Evolutionary conservation across 495 filamentous ascomycete species (phyloP), one percentile per base, ranked within the genome.

Genomic region (Talaromyces adpressus): DNA sequence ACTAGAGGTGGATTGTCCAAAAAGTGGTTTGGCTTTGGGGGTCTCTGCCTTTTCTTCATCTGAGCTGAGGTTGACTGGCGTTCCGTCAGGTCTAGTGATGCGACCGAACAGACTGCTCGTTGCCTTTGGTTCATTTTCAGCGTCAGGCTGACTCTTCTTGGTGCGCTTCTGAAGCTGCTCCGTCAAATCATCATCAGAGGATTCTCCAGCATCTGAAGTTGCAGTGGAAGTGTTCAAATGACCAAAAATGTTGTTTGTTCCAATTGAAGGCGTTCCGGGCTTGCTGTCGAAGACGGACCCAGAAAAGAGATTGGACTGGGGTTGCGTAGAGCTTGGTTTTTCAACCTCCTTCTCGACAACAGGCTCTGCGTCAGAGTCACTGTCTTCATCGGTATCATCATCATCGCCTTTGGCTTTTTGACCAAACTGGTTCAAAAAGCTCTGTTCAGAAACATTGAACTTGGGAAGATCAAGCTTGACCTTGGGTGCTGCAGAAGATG

Each of bases 51-150:
- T 51, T 29, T 62, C 60, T 14, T 62, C 45, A 34, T 62, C 60
- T 34, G 60, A 62, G 45, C 56, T 58, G 27, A 62, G 22, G 11
- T 62, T 39, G 25, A 62, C 60, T 6, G 60, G 60, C 14, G 60
- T 62, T 32, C 60, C 60, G 12, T 62, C 60, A 62, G 41, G 27
- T 18, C 29, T 29, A 11, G 39, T 71, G 16, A 87, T 75, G 49
- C 84, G 81, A 59, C 85, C 85, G 61, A 89, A 89, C 3, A 88
- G 65, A 68, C 81, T 87, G 47, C 20, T 20, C 23, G 60, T 14
- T 29, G 39, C 7, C 18, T 52, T 49, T 12, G 41, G 18, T 32
- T 49, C 60, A 52, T 27, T 22, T 8, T 62, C 27, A 51, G 59
- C 6, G 2, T 32, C 41, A 18, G 25, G 27, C 16, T 62, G 23